Evolutionary conservation across 306 rosid genomes (phyloP).

Genomic region (Pachyrhizus erosus): DNA sequence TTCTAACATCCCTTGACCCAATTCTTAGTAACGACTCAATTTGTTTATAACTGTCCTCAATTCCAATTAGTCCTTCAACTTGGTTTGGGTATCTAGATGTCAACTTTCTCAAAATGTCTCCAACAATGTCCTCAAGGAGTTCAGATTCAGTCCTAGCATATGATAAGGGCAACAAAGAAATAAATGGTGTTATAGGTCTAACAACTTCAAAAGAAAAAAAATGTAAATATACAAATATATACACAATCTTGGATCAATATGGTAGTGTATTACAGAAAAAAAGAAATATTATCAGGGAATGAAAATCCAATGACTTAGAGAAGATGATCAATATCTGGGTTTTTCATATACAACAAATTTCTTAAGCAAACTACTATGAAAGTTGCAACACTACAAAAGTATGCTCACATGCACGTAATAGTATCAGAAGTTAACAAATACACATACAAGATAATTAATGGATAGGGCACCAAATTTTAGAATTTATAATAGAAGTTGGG

Average conservation of each 20-base stretch:
- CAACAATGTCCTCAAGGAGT: not conserved
- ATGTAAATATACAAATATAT: not conserved
- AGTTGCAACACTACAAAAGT: not conserved
- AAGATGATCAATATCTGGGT: not conserved
- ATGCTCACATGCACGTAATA: too few species aligned
- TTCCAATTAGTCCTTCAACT: not conserved
- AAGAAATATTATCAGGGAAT: not conserved
- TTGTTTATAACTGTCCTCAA: not conserved
- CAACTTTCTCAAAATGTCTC: not conserved
- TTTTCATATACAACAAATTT: not conserved
- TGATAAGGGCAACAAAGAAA: not conserved
- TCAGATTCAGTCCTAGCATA: not conserved
- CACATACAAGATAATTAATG: too few species aligned
- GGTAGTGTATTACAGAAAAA: not conserved
- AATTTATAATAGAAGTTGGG: too few species aligned
- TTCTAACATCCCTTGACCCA: not conserved
- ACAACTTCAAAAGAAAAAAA: not conserved
- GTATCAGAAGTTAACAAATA: too few species aligned
- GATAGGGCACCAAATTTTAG: too few species aligned
- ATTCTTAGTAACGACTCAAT: slow-evolving; percentile 19
- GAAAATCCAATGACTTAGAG: not conserved
- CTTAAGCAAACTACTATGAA: not conserved
- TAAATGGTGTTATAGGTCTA: not conserved
- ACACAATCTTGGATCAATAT: not conserved
- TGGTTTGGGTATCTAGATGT: not conserved